Conservation (phyloP, 352 stramenopile species). For the Pythium oligandrum region DNA sequence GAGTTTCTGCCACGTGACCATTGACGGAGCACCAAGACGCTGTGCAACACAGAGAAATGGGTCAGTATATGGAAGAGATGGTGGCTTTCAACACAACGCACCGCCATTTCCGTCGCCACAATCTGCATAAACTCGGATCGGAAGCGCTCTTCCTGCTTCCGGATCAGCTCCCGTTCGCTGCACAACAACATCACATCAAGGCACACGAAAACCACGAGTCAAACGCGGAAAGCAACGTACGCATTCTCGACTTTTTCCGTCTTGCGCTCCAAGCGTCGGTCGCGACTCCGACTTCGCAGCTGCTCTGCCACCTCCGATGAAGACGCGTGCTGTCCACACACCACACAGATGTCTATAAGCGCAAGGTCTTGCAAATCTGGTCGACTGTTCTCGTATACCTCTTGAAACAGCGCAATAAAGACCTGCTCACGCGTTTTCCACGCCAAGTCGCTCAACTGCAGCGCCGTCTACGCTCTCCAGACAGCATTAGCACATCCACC, state of each 20-base stretch:
- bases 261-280: constrained; percentile 43
- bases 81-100: constrained; percentile 5
- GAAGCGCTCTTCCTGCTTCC: constrained; percentile 56
- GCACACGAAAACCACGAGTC: constrained; percentile 6
- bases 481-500: background rate
- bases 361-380: background rate
- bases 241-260: constrained; percentile 38
- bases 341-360: background rate
- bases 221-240: constrained; percentile 14
- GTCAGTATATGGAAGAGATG: background rate
- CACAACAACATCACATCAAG: constrained; percentile 1
- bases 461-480: constrained; percentile 18
- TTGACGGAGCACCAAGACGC: constrained; percentile 42
- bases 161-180: constrained; percentile 32
- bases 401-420: constrained; percentile 41
- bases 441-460: constrained; percentile 39
- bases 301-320: constrained; percentile 29
- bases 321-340: constrained; percentile 33
- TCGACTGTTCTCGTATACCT: constrained; percentile 19
- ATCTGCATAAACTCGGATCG: constrained; percentile 55
- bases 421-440: constrained; percentile 46
- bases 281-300: constrained; percentile 23
- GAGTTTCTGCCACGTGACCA: constrained; percentile 63
- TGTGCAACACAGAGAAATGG: constrained; percentile 10
- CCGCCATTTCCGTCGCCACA: constrained; percentile 39